Evolutionary conservation across 2,329 filamentous ascomycete genomes (phyloP).

Genomic region (Xylaria polymorpha): DNA sequence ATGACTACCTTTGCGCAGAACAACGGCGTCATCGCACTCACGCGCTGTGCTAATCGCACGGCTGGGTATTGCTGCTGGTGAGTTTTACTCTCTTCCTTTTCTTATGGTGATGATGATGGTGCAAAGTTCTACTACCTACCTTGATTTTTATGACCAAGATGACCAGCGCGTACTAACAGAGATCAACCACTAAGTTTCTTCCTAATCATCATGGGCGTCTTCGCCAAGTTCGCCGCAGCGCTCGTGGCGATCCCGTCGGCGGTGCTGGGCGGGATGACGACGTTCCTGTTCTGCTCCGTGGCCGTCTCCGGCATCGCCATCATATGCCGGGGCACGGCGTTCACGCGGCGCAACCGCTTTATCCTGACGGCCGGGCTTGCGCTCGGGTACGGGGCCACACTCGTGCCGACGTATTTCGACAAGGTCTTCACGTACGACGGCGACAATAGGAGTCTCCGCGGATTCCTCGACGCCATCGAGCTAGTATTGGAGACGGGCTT

Average conservation of each 20-base stretch:
- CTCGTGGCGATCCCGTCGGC: conserved; percentile 78
- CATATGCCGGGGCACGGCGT: conserved; percentile 74
- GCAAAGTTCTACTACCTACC: too few species aligned
- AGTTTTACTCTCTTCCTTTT: conserved; percentile 22
- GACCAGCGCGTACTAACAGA: conserved; percentile 1
- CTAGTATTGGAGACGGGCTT: conserved; percentile 81
- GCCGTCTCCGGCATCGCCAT: conserved; percentile 83
- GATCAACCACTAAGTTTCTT: conserved; percentile 63
- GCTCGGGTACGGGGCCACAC: conserved; percentile 76
- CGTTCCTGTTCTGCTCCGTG: conserved; percentile 82
- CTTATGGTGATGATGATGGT: too few species aligned
- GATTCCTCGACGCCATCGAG: conserved; percentile 79
- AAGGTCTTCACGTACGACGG: conserved; percentile 79
- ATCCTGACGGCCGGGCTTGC: conserved; percentile 81
- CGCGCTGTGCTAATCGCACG: conserved; percentile 81
- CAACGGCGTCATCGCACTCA: conserved; percentile 85
- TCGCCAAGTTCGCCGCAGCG: conserved; percentile 84
- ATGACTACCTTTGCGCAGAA: conserved; percentile 87
- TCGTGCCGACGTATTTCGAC: conserved; percentile 74
- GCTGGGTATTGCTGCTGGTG: conserved; percentile 80
- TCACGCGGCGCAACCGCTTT: conserved; percentile 84
- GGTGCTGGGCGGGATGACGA: conserved; percentile 78
- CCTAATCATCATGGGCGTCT: conserved; percentile 82
- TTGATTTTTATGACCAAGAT: not conserved
- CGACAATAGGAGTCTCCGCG: conserved; percentile 72